Base-by-base conservation (phyloP, 106 monocot species). In the Agapanthus africanus region DNA sequence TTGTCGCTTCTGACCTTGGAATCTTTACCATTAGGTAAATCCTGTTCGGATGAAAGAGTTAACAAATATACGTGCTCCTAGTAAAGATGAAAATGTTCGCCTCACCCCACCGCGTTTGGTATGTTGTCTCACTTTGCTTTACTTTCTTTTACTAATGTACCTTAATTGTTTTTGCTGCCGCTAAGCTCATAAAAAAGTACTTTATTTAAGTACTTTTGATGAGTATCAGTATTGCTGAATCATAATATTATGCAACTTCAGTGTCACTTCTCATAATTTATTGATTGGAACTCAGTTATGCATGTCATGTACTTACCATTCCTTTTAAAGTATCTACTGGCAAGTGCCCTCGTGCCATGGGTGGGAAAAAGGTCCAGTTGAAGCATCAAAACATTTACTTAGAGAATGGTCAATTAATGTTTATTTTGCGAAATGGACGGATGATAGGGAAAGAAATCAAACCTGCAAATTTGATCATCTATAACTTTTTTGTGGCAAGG, bases 31-130 rank as follows among this genome's bases (percentile, higher is more conserved):
- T 36, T 63, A 99, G 97, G 77, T 99, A 28, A 99, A 99, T 79
- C 99, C 99, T 74, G 99, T 99, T 59, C 61, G 93, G 71, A 87
- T 85, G 41, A 99, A 99, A 76, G 99, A 99, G 74, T 61, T 99
- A 63, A 90, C 84, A 6, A 99, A 99, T 47, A 87, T 99, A 16
- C 93, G 93, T 47, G 85, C 99, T 28, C 81, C 99, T 27, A 79
- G 84, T 36, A 99, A 99, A 73, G 99, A 99, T 84, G 99, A 99
- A 78, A 99, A 99, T 80, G 81, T 99, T 26, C 87, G 83, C 26
- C 66, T 99, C 35, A 69, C 99, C 6, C 99, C 99, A 21, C 93
- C 99, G 73, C 90, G 99, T 35, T 66, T 90, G 89, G 97, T 99
- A 90, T 71, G 80, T 68, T 66, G 14, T 39, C 30, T 74, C 30